Base-by-base conservation (phyloP, 1,284 basidiomycete species). In the Apiotrichum akiyoshidainum region DNA sequence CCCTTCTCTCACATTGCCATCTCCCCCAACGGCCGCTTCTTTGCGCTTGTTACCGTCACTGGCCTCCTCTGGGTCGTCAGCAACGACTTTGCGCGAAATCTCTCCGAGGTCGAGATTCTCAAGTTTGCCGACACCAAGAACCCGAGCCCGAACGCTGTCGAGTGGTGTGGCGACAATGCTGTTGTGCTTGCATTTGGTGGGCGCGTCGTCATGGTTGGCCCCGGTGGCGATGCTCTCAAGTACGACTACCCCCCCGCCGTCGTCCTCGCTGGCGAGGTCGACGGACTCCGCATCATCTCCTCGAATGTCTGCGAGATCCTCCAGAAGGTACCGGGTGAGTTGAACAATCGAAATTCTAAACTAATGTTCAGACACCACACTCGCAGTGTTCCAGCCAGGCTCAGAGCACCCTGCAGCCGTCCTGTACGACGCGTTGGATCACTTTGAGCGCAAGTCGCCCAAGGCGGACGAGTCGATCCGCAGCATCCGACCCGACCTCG, bases 131-230 rank as follows among this genome's bases (percentile, higher is more conserved):
- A 44, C 39, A 72, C 73, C 46, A 65, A 64, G 41, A 63, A 68
- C 14, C 65, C 64, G 41, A 63, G 68, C 39, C 79, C 80, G 10
- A 73, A 82, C 34, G 86, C 87, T 66, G 86, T 94, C 0, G 88
- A 89, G 70, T 99, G 96, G 96, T 98, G 94, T 71, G 94, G 94
- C 7, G 93, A 93, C 72, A 93, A 99, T 75, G 92, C 92, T 0
- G 88, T 99, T 31, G 83, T 92, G 2, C 83, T 98, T 17, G 87
- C 86, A 2, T 98, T 91, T 88, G 72, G 67, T 41, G 81, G 84
- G n/a, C 80, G 87, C 47, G 88, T 88, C 0, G 79, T 94, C 16
- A 82, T 99, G 49, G 88, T 97, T 11, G 94, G 95, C 2, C 95
- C 95, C 5, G 90, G 87, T 63, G 93, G 92, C 1, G 92, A 95